These are phyloP conservation scores for Termitomyces sp. DNA, from an alignment of 768 basidiomycete genomes.

Conservation along the genomic window DNA sequence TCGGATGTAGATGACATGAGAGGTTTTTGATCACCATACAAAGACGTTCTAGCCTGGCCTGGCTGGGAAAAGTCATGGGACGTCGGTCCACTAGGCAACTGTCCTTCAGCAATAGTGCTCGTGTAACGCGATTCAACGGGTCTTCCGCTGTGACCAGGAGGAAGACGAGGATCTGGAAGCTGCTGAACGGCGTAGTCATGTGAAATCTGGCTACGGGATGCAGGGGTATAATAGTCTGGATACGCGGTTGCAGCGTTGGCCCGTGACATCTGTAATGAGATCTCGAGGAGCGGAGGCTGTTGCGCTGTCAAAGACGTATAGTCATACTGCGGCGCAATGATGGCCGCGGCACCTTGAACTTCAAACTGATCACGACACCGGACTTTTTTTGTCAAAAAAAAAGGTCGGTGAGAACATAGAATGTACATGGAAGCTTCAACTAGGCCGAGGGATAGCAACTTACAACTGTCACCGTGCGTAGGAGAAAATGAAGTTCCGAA, in stretches of 20 bases:
- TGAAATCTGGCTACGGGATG: slow-evolving; percentile 40
- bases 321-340: slow-evolving; percentile 48
- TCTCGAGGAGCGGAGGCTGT: slow-evolving; percentile 46
- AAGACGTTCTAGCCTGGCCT: slow-evolving; percentile 24
- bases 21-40: slow-evolving; percentile 24
- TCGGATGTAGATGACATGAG: slow-evolving; percentile 28
- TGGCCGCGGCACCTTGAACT: slow-evolving; percentile 41
- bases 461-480: slow-evolving; percentile 46
- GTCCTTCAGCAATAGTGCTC: slow-evolving; percentile 33
- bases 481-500: slow-evolving; percentile 45
- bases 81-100: slow-evolving; percentile 37
- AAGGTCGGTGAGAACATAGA: slow-evolving; percentile 28
- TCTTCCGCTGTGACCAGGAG: slow-evolving; percentile 27
- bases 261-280: slow-evolving; percentile 37
- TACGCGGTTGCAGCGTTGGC: slow-evolving; percentile 33
- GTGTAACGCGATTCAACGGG: slow-evolving; percentile 33
- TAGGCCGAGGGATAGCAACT: slow-evolving; percentile 45
- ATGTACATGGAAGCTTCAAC: slow-evolving; percentile 26
- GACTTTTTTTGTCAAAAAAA: slow-evolving; percentile 73
- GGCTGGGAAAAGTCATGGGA: slow-evolving; percentile 41
- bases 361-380: slow-evolving; percentile 51
- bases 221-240: slow-evolving; percentile 33
- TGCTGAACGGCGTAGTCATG: slow-evolving; percentile 38
- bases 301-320: slow-evolving; percentile 37
- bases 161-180: slow-evolving; percentile 35